These are phyloP conservation scores for Phlegmacium glaucopus DNA, from an alignment of 768 basidiomycete species.

Conservation along the genomic window DNA sequence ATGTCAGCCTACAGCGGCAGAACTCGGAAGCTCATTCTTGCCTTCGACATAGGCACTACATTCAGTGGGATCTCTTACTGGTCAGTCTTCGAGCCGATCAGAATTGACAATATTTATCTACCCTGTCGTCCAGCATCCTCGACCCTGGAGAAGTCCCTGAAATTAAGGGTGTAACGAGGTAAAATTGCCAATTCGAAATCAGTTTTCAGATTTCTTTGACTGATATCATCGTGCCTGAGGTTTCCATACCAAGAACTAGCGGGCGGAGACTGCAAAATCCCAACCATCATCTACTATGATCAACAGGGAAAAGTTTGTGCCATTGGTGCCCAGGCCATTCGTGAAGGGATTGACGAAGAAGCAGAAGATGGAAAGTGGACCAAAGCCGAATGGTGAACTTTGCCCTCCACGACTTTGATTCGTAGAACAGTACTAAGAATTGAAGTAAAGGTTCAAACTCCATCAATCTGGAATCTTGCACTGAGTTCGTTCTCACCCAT, in stretches of 20 bases:
- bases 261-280: slow-evolving; percentile 42
- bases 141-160: slow-evolving; percentile 14
- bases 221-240: slow-evolving; percentile 18
- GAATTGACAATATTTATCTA: background rate
- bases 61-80: slow-evolving; percentile 1
- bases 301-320: slow-evolving; percentile 30
- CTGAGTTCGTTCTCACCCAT: slow-evolving; percentile 51
- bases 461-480: slow-evolving; percentile 34
- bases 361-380: slow-evolving; percentile 42
- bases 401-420: slow-evolving; percentile 7
- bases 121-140: slow-evolving; percentile 5
- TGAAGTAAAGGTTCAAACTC: slow-evolving; percentile 27
- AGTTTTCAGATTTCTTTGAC: background rate
- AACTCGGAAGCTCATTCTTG: slow-evolving; percentile 1
- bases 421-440: background rate
- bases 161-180: slow-evolving; percentile 13
- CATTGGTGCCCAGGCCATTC: slow-evolving; percentile 39
- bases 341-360: slow-evolving; percentile 30
- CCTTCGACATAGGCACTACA: background rate
- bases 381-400: slow-evolving; percentile 40
- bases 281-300: slow-evolving; percentile 44
- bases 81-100: background rate
- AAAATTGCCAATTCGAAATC: background rate
- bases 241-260: slow-evolving; percentile 39
- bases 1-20: background rate